Conservation (phyloP, 75 land plant species). For the Pseudotsuga menziesii region DNA sequence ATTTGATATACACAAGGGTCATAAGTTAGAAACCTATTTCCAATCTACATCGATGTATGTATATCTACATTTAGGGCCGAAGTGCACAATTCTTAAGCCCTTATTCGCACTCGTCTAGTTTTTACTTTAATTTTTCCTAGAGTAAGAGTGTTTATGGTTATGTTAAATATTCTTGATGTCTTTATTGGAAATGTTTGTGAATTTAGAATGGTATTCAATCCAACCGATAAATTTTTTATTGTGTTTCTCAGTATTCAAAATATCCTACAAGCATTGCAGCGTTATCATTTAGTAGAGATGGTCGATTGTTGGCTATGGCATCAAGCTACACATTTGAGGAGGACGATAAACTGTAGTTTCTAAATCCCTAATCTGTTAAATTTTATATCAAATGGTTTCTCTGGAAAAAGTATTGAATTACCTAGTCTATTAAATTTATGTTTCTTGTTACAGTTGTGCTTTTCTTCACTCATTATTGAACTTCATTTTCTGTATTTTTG, state of each 20-base stretch:
- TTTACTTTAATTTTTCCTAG: too few species aligned
- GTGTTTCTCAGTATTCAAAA: conserved; percentile 63
- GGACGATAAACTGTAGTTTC: conserved; percentile 82
- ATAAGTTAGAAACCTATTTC: too few species aligned
- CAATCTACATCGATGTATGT: too few species aligned
- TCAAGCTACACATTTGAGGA: conserved; percentile 99
- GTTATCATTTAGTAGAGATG: conserved; percentile 96
- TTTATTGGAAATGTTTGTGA: neutral
- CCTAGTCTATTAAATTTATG: neutral
- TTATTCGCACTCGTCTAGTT: too few species aligned
- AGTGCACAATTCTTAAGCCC: too few species aligned
- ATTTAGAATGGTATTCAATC: neutral
- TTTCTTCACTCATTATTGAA: conserved; percentile 13
- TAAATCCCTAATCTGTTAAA: neutral
- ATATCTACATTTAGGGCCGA: too few species aligned
- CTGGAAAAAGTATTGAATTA: neutral
- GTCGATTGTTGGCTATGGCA: conserved; percentile 91
- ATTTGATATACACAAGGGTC: too few species aligned
- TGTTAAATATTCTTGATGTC: neutral
- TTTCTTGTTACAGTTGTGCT: neutral
- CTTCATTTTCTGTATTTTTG: neutral
- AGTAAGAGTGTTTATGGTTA: too few species aligned
- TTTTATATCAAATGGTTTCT: neutral
- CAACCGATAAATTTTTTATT: too few species aligned
- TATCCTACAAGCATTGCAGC: conserved; percentile 96